Conservation (phyloP, 805 yeast species). For the Wickerhamiella lipophila region DNA sequence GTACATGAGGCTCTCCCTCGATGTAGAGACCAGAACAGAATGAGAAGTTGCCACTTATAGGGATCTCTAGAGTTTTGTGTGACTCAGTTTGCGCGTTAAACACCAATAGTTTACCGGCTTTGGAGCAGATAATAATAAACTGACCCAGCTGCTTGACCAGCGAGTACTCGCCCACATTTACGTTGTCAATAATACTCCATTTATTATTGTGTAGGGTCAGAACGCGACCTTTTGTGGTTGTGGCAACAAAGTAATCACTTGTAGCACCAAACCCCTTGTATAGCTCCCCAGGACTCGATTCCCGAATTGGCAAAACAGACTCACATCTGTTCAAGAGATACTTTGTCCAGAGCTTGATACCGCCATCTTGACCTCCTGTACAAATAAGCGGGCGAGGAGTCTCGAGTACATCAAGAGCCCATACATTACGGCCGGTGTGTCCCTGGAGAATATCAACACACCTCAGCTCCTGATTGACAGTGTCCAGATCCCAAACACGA, state of each 20-base stretch:
- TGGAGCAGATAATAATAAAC: slow-evolving; percentile 1
- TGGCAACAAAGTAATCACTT: not conserved
- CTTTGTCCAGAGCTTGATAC: slow-evolving; percentile 46
- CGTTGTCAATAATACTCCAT: slow-evolving; percentile 18
- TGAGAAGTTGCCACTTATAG: not conserved
- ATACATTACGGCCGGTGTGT: slow-evolving; percentile 75
- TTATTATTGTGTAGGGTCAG: not conserved
- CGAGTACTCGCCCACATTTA: slow-evolving; percentile 11
- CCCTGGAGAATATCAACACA: slow-evolving; percentile 45
- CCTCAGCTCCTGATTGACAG: slow-evolving; percentile 25
- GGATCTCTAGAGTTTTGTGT: not conserved
- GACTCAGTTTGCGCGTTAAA: not conserved
- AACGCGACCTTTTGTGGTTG: slow-evolving; percentile 5
- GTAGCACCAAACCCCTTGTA: slow-evolving; percentile 23
- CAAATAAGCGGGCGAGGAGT: slow-evolving; percentile 35
- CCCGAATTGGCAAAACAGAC: not conserved
- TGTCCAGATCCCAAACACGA: slow-evolving; percentile 49
- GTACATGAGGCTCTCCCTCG: slow-evolving; percentile 22
- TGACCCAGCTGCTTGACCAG: slow-evolving; percentile 1
- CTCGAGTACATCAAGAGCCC: slow-evolving; percentile 35
- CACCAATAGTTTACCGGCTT: not conserved
- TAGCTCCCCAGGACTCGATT: slow-evolving; percentile 22
- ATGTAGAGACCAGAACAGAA: not conserved
- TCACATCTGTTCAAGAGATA: slow-evolving; percentile 2
- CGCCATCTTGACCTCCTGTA: slow-evolving; percentile 93